phyloP scores from a whole-genome alignment of 345 rosid species.

The Brassica napus region DNA sequence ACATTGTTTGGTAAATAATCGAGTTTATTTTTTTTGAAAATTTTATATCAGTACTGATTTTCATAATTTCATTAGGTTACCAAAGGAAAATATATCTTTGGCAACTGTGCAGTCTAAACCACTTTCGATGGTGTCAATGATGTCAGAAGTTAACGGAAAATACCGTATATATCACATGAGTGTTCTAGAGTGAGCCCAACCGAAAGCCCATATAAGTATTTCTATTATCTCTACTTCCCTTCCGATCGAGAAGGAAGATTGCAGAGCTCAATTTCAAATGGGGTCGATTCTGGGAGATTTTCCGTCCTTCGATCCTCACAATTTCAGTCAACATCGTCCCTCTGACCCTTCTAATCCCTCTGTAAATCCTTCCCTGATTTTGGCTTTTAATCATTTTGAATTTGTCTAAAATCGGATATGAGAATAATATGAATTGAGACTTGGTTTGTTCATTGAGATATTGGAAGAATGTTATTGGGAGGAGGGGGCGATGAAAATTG shows the following conservation, averaged over 20 bases:
- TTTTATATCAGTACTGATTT: too few relatives aligned
- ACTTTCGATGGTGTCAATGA: too few relatives aligned
- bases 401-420: neutral
- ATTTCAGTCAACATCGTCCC: conserved; percentile 85
- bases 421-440: neutral
- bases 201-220: neutral
- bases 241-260: neutral
- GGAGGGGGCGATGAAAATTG: too few relatives aligned
- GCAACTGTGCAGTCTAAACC: too few relatives aligned
- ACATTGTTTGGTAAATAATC: too few relatives aligned
- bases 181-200: conserved; percentile 5
- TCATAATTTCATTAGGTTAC: too few relatives aligned
- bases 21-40: too few relatives aligned
- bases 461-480: too few relatives aligned
- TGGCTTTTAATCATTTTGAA: neutral
- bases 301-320: conserved; percentile 87
- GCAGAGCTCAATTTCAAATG: conserved; percentile 41
- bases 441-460: too few relatives aligned
- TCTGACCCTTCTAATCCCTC: conserved; percentile 82
- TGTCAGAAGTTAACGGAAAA: too few relatives aligned
- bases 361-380: conserved; percentile 42
- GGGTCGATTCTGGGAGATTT: conserved; percentile 72
- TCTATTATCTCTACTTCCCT: neutral
- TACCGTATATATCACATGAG: too few relatives aligned
- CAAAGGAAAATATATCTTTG: too few relatives aligned